Base-by-base conservation (phyloP, 2,329 filamentous ascomycete genomes). In the Neofusicoccum ribis region DNA sequence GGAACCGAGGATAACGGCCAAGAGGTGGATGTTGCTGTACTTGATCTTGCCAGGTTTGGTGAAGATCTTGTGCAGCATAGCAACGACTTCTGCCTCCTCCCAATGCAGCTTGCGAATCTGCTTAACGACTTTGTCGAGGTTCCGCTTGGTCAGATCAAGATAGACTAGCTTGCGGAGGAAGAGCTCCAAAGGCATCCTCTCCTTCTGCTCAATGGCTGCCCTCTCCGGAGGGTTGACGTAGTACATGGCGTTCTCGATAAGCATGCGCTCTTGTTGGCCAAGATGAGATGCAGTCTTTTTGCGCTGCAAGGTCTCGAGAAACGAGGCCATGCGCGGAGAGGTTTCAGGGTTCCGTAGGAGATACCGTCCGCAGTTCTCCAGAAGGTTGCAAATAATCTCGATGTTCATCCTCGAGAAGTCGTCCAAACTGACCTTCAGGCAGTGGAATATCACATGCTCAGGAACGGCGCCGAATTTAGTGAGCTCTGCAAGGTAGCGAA, bases 321-420 rank as follows among this genome's bases (percentile, higher is more conserved):
- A 99, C 0, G 92, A 94, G 1, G 85, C 83, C 95, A 99, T 99
- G 49, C 95, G 89, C 8, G 94, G 94, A 9, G 91, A 90, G 0
- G 96, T 98, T 68, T 98, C 93, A 0, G 92, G 89, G 70, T 95
- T 98, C 58, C 94, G 91, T 66, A 99, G 85, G 23, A 99, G 83
- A 77, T 97, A 99, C 17, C 95, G 88, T 49, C 95, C 95, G 73
- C 96, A 99, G 69, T 98, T 98, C 77, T 99, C 95, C 23, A 99
- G 84, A 34, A 99, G 83, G 73, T 96, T 96, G 73, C 93, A 96
- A 68, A 99, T 94, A 71, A 99, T 97, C 77, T 99, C 96, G 68
- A 99, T 97, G 73, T 99, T 99, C 91, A 97, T 97, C 67, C 94
- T 88, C 2, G 95, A 97, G 74, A 99, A 99, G 73, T 99, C 95